Conservation (phyloP, 179 eudicot genomes). For the Amaranthus tricolor region DNA sequence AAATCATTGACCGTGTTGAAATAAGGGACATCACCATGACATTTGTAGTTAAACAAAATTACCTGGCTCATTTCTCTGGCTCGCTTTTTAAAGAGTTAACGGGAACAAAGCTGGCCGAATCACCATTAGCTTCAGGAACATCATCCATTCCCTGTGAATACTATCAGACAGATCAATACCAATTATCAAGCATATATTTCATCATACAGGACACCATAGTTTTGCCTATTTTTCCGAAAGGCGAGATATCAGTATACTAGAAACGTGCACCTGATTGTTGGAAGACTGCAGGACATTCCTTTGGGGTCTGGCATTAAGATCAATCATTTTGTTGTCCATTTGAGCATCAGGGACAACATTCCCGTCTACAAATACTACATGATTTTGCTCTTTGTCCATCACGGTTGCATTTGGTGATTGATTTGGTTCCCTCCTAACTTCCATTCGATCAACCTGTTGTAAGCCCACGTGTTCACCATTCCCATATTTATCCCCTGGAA, state of each 20-base stretch:
- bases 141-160: constrained; percentile 49
- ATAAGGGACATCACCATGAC: neutral
- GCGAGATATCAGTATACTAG: neutral
- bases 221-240: neutral
- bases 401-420: constrained; percentile 16
- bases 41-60: constrained; percentile 1
- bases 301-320: constrained; percentile 40
- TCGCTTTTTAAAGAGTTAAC: constrained; percentile 50
- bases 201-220: neutral
- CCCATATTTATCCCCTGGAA: constrained; percentile 38
- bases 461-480: constrained; percentile 21
- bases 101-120: constrained; percentile 55
- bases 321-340: constrained; percentile 34
- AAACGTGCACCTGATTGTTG: constrained; percentile 25
- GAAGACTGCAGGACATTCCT: constrained; percentile 28
- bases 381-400: constrained; percentile 30
- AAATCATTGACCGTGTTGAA: neutral
- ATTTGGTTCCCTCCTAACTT: constrained; percentile 29
- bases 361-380: constrained; percentile 23
- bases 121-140: constrained; percentile 42
- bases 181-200: neutral
- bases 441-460: constrained; percentile 27
- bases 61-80: constrained; percentile 59
- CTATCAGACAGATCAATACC: neutral
- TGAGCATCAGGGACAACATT: constrained; percentile 23